Base-by-base conservation (phyloP, 805 yeast genomes). In the Starmerella asiatica region DNA sequence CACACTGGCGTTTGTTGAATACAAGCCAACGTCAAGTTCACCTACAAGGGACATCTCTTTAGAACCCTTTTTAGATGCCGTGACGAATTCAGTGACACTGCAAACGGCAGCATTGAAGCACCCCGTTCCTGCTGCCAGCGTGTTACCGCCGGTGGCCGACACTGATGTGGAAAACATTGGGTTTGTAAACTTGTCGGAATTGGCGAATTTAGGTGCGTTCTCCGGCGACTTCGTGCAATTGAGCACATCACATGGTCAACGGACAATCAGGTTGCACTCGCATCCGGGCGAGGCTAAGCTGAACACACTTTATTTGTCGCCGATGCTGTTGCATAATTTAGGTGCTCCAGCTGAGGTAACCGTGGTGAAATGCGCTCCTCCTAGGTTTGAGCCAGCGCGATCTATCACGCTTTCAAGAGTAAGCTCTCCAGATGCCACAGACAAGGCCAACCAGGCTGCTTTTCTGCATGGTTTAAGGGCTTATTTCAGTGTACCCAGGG, bases 381-480 rank as follows among this genome's bases (percentile, higher is more conserved):
- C 15, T 40, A 47, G 32, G 28, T 39, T 59, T 53, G 75, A 56
- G 12, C 53, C 70, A 17, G 91, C 91, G 0, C 67, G 68, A 26
- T 71, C 76, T 17, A 74, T 80, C 5, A 74, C 76, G 0, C 65
- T 83, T 3, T 68, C 83, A 0, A 63, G 88, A 42, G 65, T 83
- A 0, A 72, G 79, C 1, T 75, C 88, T 0, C 81, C 84, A 0
- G 62, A 70, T 2, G 73, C 91, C 0, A 64, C 81, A 49, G 83
- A 78, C 46, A 67, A 73, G 38, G 63, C 73, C 0, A 68, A 65
- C 50, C 88, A 81, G 52, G 69, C 67, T 40, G 63, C 74, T 40
- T 71, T 82, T 50, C 62, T 78, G 38, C 59, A 73, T 12, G 75
- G 77, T 38, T 60, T 83, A 48, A 71, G 79, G 54, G 50, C 68